Base-by-base conservation (phyloP, 83 land plant genomes). In the Isoetes engelmannii region DNA sequence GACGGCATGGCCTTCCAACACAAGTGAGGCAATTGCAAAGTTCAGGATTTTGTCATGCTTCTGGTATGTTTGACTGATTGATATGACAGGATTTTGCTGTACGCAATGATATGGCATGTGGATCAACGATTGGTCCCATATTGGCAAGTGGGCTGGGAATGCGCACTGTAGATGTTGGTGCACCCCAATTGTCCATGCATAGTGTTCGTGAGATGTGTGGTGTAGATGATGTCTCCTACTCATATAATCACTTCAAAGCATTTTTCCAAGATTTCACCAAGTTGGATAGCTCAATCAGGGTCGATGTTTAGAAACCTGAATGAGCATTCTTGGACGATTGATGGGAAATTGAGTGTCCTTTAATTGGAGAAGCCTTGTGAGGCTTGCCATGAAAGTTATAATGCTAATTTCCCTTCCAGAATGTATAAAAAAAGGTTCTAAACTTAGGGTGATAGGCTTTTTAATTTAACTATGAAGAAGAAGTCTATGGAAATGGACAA, bases 121-220 rank as follows among this genome's bases (percentile, higher is more conserved):
- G 99, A 43, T 95, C 99, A 21, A 95, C 99, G 42, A 87, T 95
- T 68, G 99, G 99, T 57, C 99, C 97, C 0, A 95, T 95, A 41
- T 76, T 95, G 41, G 99, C 97, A 28, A 91, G 97, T 63, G 99
- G 99, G 7, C 79, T 91, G 46, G 99, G 97, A 7, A 91, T 95
- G 47, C 88, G 97, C 12, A 95, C 99, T 43, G 97, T 95, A 0
- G 99, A 95, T 78, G 90, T 92, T 6, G 99, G 99, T 5, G 96
- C 92, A 28, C 99, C 99, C 1, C 97, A 91, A 57, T 71, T 95
- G 44, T 95, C 99, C 5, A 95, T 95, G 99, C 99, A 93, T 42
- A 74, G 99, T 70, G 84, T 95, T 42, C 79, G 97, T 61, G 99
- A 95, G 68, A 95, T 95, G 97, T 91, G 99, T 75, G 99, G 97